phyloP scores from a whole-genome alignment of 192 early-diverging fungal species.

The Phlyctochytrium arcticum region DNA sequence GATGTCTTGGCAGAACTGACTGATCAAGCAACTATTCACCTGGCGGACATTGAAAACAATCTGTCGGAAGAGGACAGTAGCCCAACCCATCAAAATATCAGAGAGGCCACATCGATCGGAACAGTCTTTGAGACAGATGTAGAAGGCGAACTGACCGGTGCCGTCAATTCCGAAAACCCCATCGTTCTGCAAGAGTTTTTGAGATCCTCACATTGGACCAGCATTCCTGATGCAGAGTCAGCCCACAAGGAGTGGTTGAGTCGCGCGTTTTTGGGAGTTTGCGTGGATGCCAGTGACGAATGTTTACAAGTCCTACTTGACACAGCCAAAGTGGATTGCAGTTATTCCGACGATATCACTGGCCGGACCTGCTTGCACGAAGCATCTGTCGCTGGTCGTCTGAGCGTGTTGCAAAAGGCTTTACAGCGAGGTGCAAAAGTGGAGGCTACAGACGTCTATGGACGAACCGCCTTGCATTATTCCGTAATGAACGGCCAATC shows the following conservation, averaged over 20 bases:
- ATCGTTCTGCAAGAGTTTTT: constrained; percentile 25
- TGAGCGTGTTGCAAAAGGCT: constrained; percentile 53
- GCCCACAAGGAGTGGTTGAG: constrained; percentile 60
- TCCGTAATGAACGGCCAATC: constrained; percentile 85
- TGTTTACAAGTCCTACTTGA: constrained; percentile 57
- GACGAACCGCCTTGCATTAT: constrained; percentile 87
- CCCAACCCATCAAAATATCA: not conserved
- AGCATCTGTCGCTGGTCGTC: constrained; percentile 75
- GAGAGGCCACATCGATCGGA: not conserved
- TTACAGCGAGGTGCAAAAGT: constrained; percentile 29
- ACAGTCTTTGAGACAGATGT: constrained; percentile 16
- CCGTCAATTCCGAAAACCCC: constrained; percentile 10
- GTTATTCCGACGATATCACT: constrained; percentile 89
- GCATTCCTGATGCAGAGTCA: constrained; percentile 41
- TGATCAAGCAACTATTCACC: constrained; percentile 71
- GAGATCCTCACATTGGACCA: not conserved
- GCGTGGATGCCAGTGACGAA: constrained; percentile 44
- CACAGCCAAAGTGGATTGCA: constrained; percentile 68
- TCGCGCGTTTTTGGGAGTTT: constrained; percentile 69
- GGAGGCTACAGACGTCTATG: constrained; percentile 74
- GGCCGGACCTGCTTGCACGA: constrained; percentile 87
- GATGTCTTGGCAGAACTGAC: constrained; percentile 86
- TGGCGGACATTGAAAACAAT: constrained; percentile 67
- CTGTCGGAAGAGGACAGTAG: constrained; percentile 21
- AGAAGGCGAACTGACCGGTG: constrained; percentile 26